Evolutionary conservation across 2,329 filamentous ascomycete genomes (phyloP).

Genomic region (Talaromyces sp.): DNA sequence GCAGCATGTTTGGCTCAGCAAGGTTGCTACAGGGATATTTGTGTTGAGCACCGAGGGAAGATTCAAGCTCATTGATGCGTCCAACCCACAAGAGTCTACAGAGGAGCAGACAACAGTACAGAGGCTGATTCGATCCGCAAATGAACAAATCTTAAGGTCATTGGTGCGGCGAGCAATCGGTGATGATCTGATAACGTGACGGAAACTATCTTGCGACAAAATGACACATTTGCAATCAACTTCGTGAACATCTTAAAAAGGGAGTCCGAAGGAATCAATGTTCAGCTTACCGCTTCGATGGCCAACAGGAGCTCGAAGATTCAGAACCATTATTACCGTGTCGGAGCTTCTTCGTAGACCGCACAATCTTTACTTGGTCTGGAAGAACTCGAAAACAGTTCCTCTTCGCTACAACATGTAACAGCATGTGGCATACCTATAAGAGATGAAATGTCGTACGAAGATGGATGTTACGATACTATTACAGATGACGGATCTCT

Average conservation of each 20-base stretch:
- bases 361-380: not conserved
- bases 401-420: too few species aligned
- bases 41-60: conserved; percentile 35
- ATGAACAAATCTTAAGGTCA: conserved; percentile 28
- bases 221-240: not conserved
- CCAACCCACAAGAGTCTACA: not conserved
- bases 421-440: not conserved
- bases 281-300: too few species aligned
- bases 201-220: too few species aligned
- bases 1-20: conserved; percentile 32
- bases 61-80: conserved; percentile 33
- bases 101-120: conserved; percentile 6
- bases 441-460: not conserved
- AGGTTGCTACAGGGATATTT: conserved; percentile 36
- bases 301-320: not conserved
- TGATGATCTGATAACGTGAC: conserved; percentile 16
- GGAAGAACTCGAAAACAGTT: not conserved
- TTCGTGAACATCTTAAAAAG: not conserved
- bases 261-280: too few species aligned
- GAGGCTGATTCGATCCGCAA: conserved; percentile 24
- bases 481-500: too few species aligned
- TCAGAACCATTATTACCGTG: not conserved
- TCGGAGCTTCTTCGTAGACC: too few species aligned
- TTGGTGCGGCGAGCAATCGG: conserved; percentile 27
- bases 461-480: not conserved